A percentile compares a stretch with the other conserved stretches of the same genome.
These are phyloP conservation scores for Zymoseptoria pseudotritici DNA, from an alignment of 2,329 filamentous ascomycete species.

Conservation along the genomic window DNA sequence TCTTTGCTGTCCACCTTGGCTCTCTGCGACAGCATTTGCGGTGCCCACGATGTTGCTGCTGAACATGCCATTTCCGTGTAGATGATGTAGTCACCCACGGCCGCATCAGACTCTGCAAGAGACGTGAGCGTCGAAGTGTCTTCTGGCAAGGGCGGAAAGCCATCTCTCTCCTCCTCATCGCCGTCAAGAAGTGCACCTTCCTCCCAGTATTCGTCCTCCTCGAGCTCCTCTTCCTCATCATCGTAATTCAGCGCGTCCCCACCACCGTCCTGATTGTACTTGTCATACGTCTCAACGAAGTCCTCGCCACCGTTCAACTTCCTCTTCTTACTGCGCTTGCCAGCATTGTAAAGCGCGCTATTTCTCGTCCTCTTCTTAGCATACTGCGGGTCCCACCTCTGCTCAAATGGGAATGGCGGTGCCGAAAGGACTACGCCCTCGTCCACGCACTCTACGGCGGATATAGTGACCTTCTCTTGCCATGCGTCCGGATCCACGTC, in stretches of 20 bases:
- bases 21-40: constrained; percentile 56
- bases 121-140: constrained; percentile 41
- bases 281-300: constrained; percentile 32
- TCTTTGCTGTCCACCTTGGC: constrained; percentile 54
- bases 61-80: constrained; percentile 61
- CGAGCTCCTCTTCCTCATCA: constrained; percentile 30
- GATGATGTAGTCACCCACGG: constrained; percentile 56
- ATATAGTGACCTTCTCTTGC: constrained; percentile 65
- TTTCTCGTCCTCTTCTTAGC: constrained; percentile 32
- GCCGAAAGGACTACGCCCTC: constrained; percentile 60
- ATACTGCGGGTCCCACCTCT: constrained; percentile 75
- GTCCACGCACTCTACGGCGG: constrained; percentile 78
- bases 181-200: constrained; percentile 21
- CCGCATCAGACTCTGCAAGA: constrained; percentile 44
- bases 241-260: constrained; percentile 36
- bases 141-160: constrained; percentile 45
- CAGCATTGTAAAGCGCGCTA: constrained; percentile 33
- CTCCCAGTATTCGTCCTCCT: constrained; percentile 23
- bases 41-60: constrained; percentile 58
- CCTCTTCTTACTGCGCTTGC: constrained; percentile 45
- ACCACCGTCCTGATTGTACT: constrained; percentile 29
- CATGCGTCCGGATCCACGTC: constrained; percentile 56
- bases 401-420: constrained; percentile 82
- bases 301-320: constrained; percentile 37
- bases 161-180: constrained; percentile 37